phyloP scores from a whole-genome alignment of 225 moss, liverwort and hornwort genomes.

The Antitrichia curtipendula region DNA sequence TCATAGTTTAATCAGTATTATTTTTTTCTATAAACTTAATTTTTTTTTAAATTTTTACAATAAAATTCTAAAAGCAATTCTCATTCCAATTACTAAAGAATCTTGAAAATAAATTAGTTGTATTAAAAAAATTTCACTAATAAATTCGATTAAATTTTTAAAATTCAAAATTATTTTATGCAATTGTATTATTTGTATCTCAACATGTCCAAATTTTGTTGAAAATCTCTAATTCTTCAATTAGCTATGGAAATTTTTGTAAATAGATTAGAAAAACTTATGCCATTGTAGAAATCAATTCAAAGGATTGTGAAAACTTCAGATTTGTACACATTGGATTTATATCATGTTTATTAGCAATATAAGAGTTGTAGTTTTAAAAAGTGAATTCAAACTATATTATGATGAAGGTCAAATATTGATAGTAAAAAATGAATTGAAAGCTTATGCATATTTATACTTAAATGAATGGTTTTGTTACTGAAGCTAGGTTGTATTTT shows the following conservation, averaged over 20 bases:
- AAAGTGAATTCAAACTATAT: neutral
- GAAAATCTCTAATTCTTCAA: too few relatives aligned
- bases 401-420: neutral
- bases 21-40: neutral
- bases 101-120: neutral
- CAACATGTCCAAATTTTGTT: neutral
- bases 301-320: neutral
- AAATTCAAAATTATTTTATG: neutral
- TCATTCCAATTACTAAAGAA: neutral
- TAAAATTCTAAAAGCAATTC: rapidly evolving
- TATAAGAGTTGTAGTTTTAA: neutral
- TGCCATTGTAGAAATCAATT: rapidly evolving
- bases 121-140: neutral
- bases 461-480: neutral
- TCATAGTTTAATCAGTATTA: too few relatives aligned
- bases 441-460: too few relatives aligned
- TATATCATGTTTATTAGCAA: neutral
- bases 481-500: neutral
- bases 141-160: neutral
- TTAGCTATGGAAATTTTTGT: rapidly evolving
- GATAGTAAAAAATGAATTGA: too few relatives aligned
- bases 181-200: rapidly evolving
- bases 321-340: neutral
- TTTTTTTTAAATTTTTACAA: rapidly evolving
- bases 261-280: neutral